Evolutionary conservation across 2,329 filamentous ascomycete species (phyloP).

Genomic region (Tolypocladium ophioglossoides): DNA sequence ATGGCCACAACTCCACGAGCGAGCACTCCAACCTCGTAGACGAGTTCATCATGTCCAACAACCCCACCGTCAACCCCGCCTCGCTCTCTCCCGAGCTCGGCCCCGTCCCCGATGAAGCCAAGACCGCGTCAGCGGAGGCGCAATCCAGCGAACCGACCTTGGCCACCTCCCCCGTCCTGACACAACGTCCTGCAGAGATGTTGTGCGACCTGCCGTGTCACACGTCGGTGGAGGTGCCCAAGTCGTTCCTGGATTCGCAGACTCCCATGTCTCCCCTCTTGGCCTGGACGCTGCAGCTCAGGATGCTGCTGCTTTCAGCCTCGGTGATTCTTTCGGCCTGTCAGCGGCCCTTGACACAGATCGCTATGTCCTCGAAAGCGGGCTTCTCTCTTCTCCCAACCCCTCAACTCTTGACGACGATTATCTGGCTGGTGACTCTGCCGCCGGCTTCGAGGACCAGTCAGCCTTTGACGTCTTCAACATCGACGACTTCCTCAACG

Average conservation of each 20-base stretch:
- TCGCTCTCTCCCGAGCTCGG: slow-evolving; percentile 48
- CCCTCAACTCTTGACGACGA: slow-evolving; percentile 54
- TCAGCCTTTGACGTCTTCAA: slow-evolving; percentile 36
- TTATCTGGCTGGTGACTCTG: slow-evolving; percentile 54
- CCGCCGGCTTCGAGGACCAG: slow-evolving; percentile 31
- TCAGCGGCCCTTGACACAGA: slow-evolving; percentile 60
- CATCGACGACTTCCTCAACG: slow-evolving; percentile 44
- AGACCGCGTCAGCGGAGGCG: slow-evolving; percentile 8
- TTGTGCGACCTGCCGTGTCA: slow-evolving; percentile 99
- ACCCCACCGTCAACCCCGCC: slow-evolving; percentile 48
- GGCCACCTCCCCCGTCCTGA: slow-evolving; percentile 65
- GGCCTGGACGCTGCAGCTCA: slow-evolving; percentile 41
- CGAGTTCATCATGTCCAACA: slow-evolving; percentile 29
- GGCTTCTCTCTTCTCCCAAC: slow-evolving; percentile 64
- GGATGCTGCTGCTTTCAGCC: slow-evolving; percentile 53
- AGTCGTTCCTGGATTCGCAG: slow-evolving; percentile 32
- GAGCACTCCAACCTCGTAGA: slow-evolving; percentile 27
- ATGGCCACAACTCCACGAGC: slow-evolving; percentile 20
- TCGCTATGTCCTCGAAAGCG: slow-evolving; percentile 67
- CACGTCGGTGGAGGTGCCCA: slow-evolving; percentile 65
- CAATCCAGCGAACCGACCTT: slow-evolving; percentile 14
- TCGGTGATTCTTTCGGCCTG: slow-evolving; percentile 58
- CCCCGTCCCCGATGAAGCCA: slow-evolving; percentile 35
- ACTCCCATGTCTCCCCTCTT: slow-evolving; percentile 27
- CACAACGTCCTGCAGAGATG: slow-evolving; percentile 99